Evolutionary conservation across 768 basidiomycete genomes (phyloP).

Genomic region (Dentipellis fragilis): DNA sequence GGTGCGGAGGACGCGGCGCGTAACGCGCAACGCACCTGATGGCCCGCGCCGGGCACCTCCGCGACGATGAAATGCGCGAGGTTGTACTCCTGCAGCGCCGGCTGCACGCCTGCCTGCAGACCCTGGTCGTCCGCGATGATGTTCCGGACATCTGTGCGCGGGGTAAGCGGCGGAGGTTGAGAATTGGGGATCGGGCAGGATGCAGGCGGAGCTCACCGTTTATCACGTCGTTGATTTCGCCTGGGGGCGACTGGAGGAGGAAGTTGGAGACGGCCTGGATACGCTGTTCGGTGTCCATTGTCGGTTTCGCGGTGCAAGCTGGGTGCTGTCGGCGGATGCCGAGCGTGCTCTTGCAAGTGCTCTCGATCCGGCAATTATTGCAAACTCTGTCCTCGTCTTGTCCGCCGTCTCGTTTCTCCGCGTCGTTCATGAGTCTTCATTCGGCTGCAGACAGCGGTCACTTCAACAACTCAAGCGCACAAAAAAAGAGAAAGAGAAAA

Average conservation of each 20-base stretch:
- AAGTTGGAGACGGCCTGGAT: constrained; percentile 68
- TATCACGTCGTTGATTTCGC: constrained; percentile 94
- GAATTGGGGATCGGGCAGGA: background rate
- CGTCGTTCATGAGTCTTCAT: background rate
- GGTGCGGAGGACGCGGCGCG: background rate
- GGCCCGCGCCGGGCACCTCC: constrained; percentile 65
- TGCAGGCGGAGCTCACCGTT: constrained; percentile 43
- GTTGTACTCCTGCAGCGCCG: constrained; percentile 79
- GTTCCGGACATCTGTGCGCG: constrained; percentile 67
- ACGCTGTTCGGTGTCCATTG: constrained; percentile 54
- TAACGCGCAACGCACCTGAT: constrained; percentile 49
- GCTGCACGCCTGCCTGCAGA: constrained; percentile 69
- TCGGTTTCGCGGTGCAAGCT: background rate
- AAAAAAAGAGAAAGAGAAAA: background rate
- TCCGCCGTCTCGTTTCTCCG: background rate
- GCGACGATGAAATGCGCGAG: constrained; percentile 80
- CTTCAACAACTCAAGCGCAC: background rate
- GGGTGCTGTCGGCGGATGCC: background rate
- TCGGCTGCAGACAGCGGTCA: background rate
- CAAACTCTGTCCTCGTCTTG: background rate
- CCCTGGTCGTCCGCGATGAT: constrained; percentile 81
- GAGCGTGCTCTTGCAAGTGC: background rate
- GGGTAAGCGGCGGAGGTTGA: background rate
- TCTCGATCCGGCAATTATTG: background rate
- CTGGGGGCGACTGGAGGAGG: constrained; percentile 85